Base-by-base conservation (phyloP, 1,139 yeast species). In the Protomyces gravidus region DNA sequence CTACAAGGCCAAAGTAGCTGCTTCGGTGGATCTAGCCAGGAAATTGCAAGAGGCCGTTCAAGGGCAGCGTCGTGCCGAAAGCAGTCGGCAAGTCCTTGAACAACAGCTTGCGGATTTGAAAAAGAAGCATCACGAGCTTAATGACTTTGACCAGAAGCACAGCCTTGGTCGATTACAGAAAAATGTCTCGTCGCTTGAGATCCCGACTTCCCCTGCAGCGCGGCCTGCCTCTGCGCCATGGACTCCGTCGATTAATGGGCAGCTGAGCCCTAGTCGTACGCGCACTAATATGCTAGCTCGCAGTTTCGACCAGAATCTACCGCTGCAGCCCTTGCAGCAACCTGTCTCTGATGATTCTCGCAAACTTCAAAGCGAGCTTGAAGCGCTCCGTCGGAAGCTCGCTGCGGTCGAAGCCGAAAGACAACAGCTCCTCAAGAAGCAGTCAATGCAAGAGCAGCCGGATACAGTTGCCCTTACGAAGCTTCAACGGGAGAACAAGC, bases 401-500 rank as follows among this genome's bases (percentile, higher is more conserved):
- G 30, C 23, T 5, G 30, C 40, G 21, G 25, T 39, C 11, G 19
- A 21, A 7, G 32, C 30, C 2, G 17, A 26, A 23, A 19, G 15
- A 13, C 6, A 27, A 5, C 27, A 25, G 23, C 5, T 26, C 0
- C 5, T 19, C 2, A 46, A 13, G 50, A n/a, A 9, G 28, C 13
- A 15, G 6, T n/a, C 45, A n/a, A 23, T 17, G 4, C n/a, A 13
- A 4, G 33, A 11, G 53, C 45, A 13, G n/a, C 25, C 25, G 6
- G 23, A 26, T 17, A 17, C 26, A 23, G 40, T 23, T 11, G 17
- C 26, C 11, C 4, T 32, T 9, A 27, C 36, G 21, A 30, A 57
- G 17, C 53, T 60, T 11, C 30, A 61, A 36, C 46, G 61, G 26
- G 62, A 60, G 32, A 60, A 60, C 45, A 50, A 45, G 23, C 56